Evolutionary conservation across 2,329 filamentous ascomycete genomes (phyloP).

Genomic region (Daldinia sp.): DNA sequence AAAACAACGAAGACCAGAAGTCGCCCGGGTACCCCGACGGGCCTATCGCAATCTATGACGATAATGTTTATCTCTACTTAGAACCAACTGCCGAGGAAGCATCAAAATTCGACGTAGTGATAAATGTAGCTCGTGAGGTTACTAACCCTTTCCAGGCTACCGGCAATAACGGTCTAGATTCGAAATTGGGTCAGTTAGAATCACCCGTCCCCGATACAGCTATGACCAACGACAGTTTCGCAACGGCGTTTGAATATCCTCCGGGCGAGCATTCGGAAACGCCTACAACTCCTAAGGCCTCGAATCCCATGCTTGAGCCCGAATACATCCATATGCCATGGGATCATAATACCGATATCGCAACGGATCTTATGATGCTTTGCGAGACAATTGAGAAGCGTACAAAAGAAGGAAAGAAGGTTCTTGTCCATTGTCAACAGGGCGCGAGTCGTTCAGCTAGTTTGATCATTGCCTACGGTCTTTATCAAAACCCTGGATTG

Average conservation of each 20-base stretch:
- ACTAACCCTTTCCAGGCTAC: conserved; percentile 71
- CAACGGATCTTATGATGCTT: conserved; percentile 76
- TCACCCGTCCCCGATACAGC: conserved; percentile 65
- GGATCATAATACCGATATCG: conserved; percentile 90
- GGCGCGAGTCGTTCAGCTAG: conserved; percentile 86
- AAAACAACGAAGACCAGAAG: conserved; percentile 80
- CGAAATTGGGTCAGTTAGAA: conserved; percentile 46
- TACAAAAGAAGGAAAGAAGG: conserved; percentile 76
- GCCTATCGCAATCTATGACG: conserved; percentile 81
- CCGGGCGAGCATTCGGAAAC: conserved; percentile 54
- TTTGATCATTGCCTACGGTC: conserved; percentile 84
- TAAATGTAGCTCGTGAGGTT: conserved; percentile 86
- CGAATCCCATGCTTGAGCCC: conserved; percentile 60
- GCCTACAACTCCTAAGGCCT: conserved; percentile 67
- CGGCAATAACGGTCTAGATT: conserved; percentile 39
- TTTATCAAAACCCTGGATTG: conserved; percentile 79
- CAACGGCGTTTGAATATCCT: conserved; percentile 68
- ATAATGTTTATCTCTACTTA: conserved; percentile 79
- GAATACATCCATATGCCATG: conserved; percentile 89
- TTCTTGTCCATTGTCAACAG: conserved; percentile 86
- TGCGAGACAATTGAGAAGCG: conserved; percentile 80
- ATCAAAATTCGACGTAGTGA: conserved; percentile 79
- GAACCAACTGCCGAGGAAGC: conserved; percentile 83
- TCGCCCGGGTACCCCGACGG: conserved; percentile 84
- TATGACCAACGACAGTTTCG: conserved; percentile 64